A percentile compares a stretch with the other conserved stretches of the same genome.
Conservation (phyloP, 768 basidiomycete species). For the Mycena latifolia region DNA sequence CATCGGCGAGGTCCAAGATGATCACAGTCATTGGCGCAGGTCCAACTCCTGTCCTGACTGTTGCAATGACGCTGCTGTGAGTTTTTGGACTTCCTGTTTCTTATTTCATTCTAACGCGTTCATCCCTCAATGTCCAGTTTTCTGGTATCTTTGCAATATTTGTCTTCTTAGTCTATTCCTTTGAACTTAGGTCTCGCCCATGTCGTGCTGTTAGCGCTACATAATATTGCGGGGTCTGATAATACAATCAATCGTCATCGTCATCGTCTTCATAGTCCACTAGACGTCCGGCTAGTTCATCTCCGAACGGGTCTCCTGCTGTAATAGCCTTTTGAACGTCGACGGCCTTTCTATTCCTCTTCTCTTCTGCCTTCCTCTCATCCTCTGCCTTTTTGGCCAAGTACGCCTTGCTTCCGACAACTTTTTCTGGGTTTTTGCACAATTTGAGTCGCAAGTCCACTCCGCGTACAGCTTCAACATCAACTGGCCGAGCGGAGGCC, state of each 20-base stretch:
- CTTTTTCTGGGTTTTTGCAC: conserved; percentile 97
- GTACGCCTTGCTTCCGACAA: conserved; percentile 90
- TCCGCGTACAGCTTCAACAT: conserved; percentile 87
- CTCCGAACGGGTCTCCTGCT: conserved; percentile 80
- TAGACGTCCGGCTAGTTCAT: conserved; percentile 56
- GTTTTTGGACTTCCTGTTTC: too few relatives aligned
- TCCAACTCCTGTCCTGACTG: conserved; percentile 7
- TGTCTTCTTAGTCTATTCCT: too few relatives aligned
- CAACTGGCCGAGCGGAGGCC: conserved; percentile 69
- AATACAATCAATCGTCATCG: conserved; percentile 46
- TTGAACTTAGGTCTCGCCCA: too few relatives aligned
- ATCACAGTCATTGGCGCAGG: conserved; percentile 10
- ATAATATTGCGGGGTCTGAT: not conserved
- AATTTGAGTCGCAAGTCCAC: conserved; percentile 88
- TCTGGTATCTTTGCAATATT: too few relatives aligned
- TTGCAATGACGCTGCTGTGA: conserved; percentile 29
- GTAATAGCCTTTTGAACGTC: conserved; percentile 59
- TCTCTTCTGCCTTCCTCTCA: conserved; percentile 76
- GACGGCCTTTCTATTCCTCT: conserved; percentile 72
- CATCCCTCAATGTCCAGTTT: too few relatives aligned
- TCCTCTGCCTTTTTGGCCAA: conserved; percentile 77
- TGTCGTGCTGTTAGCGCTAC: conserved; percentile 11
- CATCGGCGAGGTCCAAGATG: conserved; percentile 13
- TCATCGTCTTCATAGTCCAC: conserved; percentile 76
- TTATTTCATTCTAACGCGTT: too few relatives aligned